These are phyloP conservation scores for Euptelea pleiosperma DNA, from an alignment of 164 flowering plant genomes.

Conservation along the genomic window DNA sequence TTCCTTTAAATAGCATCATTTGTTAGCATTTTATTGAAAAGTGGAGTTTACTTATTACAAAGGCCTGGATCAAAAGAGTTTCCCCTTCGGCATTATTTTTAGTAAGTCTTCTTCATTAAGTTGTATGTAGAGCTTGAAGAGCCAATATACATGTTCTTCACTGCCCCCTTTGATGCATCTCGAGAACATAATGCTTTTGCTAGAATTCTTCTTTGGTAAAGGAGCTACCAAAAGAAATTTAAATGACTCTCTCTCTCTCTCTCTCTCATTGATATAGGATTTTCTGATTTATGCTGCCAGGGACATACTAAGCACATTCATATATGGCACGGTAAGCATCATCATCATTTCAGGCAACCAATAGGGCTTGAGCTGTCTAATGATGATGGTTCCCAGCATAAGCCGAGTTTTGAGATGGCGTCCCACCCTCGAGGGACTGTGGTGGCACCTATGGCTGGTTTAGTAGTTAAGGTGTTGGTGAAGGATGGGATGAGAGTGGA, in stretches of 20 bases:
- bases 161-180: no score
- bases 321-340: slow-evolving; percentile 74
- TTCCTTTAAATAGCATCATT: no score
- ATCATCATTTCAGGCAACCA: slow-evolving; percentile 68
- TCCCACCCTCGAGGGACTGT: slow-evolving; percentile 73
- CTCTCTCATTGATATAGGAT: background rate
- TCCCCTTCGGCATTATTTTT: no score
- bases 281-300: slow-evolving; percentile 32
- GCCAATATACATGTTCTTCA: no score
- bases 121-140: no score
- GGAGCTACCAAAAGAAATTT: no score
- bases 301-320: slow-evolving; percentile 62
- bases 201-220: no score
- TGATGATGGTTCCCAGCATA: slow-evolving; percentile 48
- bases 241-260: background rate
- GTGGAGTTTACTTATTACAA: no score
- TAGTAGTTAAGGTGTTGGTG: slow-evolving; percentile 82
- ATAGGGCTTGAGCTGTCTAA: slow-evolving; percentile 38
- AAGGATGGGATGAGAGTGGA: slow-evolving; percentile 59
- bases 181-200: no score
- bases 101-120: no score
- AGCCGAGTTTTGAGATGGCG: slow-evolving; percentile 37
- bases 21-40: no score
- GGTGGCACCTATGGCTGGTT: slow-evolving; percentile 94
- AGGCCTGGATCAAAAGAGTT: no score